A percentile compares a stretch with the other conserved stretches of the same genome.
phyloP scores from a whole-genome alignment of 2,329 filamentous ascomycete species.

The Calonectria multiphialidica region DNA sequence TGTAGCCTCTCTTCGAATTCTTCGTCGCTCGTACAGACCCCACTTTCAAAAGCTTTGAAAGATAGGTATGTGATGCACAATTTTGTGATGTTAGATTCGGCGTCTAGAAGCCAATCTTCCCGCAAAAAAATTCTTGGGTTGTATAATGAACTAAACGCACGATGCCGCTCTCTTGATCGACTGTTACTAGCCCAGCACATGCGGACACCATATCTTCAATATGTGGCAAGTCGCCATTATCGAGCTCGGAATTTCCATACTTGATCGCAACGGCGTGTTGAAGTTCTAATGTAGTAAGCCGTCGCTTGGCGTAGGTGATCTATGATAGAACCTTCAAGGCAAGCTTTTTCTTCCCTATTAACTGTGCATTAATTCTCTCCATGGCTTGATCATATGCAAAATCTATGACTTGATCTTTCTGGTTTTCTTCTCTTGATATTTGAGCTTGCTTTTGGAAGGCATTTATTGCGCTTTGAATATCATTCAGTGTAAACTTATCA shows the following conservation, averaged over 20 bases:
- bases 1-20: constrained; percentile 38
- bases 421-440: not conserved
- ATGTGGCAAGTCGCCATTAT: not conserved
- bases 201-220: not conserved
- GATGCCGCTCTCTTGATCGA: not conserved
- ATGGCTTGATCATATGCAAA: not conserved
- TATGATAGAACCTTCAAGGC: not conserved
- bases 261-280: not conserved
- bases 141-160: not conserved
- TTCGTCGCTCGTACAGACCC: constrained; percentile 4
- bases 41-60: constrained; percentile 39
- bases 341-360: not conserved
- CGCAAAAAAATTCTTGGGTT: not conserved
- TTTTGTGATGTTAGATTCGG: constrained; percentile 42
- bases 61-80: constrained; percentile 53
- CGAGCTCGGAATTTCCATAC: not conserved
- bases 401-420: not conserved
- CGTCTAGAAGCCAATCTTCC: constrained; percentile 10
- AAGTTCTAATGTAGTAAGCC: not conserved
- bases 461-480: constrained; percentile 46
- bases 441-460: not conserved
- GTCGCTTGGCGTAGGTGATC: not conserved
- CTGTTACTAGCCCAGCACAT: not conserved
- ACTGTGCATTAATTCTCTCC: not conserved
- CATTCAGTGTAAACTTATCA: not conserved